Conservation (phyloP, 2,329 filamentous ascomycete genomes). For the Diplodia sapinea region DNA sequence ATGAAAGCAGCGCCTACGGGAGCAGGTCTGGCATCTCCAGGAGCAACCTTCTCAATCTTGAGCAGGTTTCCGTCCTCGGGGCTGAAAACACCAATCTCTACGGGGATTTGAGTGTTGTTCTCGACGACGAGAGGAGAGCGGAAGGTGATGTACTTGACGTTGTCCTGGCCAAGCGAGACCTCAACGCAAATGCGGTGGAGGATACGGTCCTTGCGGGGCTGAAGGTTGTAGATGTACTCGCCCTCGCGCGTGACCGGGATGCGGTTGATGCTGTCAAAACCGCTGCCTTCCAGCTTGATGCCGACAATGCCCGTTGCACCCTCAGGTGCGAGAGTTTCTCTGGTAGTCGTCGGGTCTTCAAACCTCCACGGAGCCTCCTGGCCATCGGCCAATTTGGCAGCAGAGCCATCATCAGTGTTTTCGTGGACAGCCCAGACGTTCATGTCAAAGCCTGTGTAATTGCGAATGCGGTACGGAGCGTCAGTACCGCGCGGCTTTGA, state of each 20-base stretch:
- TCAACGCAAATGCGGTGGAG: conserved; percentile 92
- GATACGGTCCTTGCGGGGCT: conserved; percentile 82
- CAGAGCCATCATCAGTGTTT: conserved; percentile 72
- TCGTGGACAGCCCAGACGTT: conserved; percentile 76
- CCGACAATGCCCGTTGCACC: conserved; percentile 79
- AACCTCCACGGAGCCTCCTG: conserved; percentile 95
- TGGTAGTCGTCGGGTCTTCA: conserved; percentile 94
- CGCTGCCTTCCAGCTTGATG: conserved; percentile 86
- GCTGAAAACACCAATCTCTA: conserved; percentile 92
- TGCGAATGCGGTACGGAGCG: conserved; percentile 89
- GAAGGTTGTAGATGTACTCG: conserved; percentile 85
- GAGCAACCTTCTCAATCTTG: conserved; percentile 97
- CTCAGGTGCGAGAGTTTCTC: conserved; percentile 88
- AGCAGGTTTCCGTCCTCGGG: conserved; percentile 84
- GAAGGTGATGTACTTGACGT: conserved; percentile 97
- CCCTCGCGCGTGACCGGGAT: conserved; percentile 94
- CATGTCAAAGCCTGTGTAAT: conserved; percentile 93
- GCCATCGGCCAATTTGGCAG: conserved; percentile 81
- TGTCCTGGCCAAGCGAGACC: conserved; percentile 86
- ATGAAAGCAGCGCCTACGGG: conserved; percentile 91
- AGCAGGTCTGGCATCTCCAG: conserved; percentile 85
- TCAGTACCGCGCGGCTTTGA: conserved; percentile 91
- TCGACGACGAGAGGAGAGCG: conserved; percentile 90
- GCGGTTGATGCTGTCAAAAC: conserved; percentile 87
- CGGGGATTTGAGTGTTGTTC: conserved; percentile 94